Evolutionary conservation across 2,329 filamentous ascomycete genomes (phyloP), one percentile per base, ranked within the genome.

Genomic region (Fonsecaea pugnacius): DNA sequence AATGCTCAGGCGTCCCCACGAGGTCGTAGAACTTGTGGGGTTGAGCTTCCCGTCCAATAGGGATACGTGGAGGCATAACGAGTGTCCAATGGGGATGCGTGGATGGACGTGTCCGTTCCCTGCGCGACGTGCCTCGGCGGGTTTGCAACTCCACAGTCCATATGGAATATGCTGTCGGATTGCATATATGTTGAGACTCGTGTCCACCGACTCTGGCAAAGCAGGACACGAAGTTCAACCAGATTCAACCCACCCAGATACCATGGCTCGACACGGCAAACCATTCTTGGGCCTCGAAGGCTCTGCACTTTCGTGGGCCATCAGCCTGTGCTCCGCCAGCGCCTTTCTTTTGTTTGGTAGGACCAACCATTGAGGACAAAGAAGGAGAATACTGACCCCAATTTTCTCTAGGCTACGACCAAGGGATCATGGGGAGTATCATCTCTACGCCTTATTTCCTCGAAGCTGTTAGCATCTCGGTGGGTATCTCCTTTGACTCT

Each of bases 401-500:
- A 6, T 9, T 21, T 21, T 21, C 18, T 18, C 12, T 35, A 71
- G 70, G 70, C 24, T 71, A 72, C 40, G 70, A 72, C 24, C 67
- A 72, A 52, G 70, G 69, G 10, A 68, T 72, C 12, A 71, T 72
- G 54, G 70, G 70, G 10, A 66, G 66, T 6, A 65, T 72, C 27
- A 66, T 72, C 16, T 67, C 67, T 8, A 68, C 70, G 10, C 62
- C 59, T n/a, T 66, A 63, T 43, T 72, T 72, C 52, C 64, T 69
- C 43, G 51, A 66, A 4, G 65, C 65, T 1, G 65, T 72, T 38
- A 57, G 68, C 43, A 66, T 72, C 56, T 65, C 46, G 27, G 53
- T 62, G 27, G 27, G 60, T 24, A 38, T 24, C 14, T 35, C n/a
- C 7, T 38, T 27, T 43, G 9, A 24, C 1, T 38, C 16, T 35